Evolutionary conservation across 2,329 filamentous ascomycete species (phyloP), one percentile per base, ranked within the genome.

Genomic region (Botrytis medusae): DNA sequence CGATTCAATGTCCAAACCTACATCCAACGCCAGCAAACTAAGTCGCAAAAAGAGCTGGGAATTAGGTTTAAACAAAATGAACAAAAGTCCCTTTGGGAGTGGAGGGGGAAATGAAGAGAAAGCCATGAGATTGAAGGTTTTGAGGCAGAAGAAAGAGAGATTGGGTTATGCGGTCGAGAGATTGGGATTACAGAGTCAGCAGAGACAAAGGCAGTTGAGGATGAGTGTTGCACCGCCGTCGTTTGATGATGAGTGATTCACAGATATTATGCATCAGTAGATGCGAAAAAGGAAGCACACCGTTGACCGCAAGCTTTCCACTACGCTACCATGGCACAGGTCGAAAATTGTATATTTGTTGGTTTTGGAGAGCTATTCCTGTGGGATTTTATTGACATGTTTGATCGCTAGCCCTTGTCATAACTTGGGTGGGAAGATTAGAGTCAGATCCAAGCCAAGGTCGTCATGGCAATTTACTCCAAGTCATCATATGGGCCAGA

Each of bases 141-240:
- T 93, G 76, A 84, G 87, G 75, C 88, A 89, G 82, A 92, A 92
- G 85, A 93, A 92, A 81, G 90, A 93, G 80, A 84, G 91, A 69
- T 80, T 93, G 78, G 88, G 88, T 77, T 93, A 92, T 84, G 89
- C 90, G 25, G 90, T 93, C 73, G 90, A 92, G 76, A 85, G 91
- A 74, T 79, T 93, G 80, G 87, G 89, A 79, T 77, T 93, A 81
- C 90, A 93, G 82, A 89, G 88, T 72, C 88, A 87, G 75, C 91
- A 93, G 83, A 84, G 87, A 80, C 88, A 93, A 82, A 86, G 91
- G 77, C 90, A 93, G 80, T 82, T 93, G 83, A 87, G 91, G 81
- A 92, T 91, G 87, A 92, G 90, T 81, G 91, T 92, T 88, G 90
- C 90, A 51, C 70, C 70, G 44, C 48, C 48, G 16, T 57, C 65